These are phyloP conservation scores for Arthrobotrys musiformis DNA, from an alignment of 2,329 filamentous ascomycete species.

Conservation along the genomic window DNA sequence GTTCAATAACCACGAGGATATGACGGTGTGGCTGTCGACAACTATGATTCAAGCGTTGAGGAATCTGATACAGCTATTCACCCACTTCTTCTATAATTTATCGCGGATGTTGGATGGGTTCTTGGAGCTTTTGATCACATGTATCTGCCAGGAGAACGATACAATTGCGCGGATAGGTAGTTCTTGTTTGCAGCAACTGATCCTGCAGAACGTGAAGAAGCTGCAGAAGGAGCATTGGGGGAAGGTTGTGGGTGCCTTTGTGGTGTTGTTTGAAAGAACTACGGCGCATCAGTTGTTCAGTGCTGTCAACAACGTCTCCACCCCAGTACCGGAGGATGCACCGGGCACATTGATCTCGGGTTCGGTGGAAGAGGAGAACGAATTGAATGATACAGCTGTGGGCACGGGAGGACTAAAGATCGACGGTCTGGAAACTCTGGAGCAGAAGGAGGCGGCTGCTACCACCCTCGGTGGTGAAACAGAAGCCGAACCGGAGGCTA, in stretches of 20 bases:
- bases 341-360: constrained; percentile 54
- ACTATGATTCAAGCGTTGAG: constrained; percentile 98
- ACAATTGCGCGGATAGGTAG: constrained; percentile 97
- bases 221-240: constrained; percentile 89
- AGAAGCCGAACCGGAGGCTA: neutral
- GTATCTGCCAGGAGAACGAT: constrained; percentile 99
- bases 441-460: constrained; percentile 60
- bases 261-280: constrained; percentile 91
- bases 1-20: constrained; percentile 91
- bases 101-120: constrained; percentile 99
- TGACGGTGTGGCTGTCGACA: constrained; percentile 98
- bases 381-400: constrained; percentile 34
- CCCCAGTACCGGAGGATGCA: constrained; percentile 66
- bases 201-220: constrained; percentile 94
- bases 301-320: constrained; percentile 64
- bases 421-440: constrained; percentile 64
- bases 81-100: constrained; percentile 94
- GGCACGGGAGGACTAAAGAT: constrained; percentile 71
- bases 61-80: constrained; percentile 98
- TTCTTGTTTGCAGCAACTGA: constrained; percentile 96
- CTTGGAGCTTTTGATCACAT: constrained; percentile 89
- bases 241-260: constrained; percentile 94
- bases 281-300: constrained; percentile 96
- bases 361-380: constrained; percentile 32
- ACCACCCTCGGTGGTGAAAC: constrained; percentile 55